Evolutionary conservation across 2,329 filamentous ascomycete genomes (phyloP).

Genomic region (Penicillium sp.): DNA sequence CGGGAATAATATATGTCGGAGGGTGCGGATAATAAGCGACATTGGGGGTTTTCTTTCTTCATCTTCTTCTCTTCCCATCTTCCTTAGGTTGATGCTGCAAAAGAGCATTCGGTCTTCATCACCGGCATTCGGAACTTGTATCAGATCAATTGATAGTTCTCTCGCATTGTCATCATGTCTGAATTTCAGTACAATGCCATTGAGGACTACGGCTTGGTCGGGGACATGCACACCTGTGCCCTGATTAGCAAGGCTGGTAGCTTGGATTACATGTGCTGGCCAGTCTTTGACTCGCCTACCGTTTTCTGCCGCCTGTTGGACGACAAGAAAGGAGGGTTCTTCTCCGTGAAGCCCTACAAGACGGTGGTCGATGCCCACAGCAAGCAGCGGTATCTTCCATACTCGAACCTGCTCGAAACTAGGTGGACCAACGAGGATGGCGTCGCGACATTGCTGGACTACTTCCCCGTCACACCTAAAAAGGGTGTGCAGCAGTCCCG

Average conservation of each 20-base stretch:
- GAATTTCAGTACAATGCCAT: constrained; percentile 44
- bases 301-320: constrained; percentile 73
- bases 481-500: constrained; percentile 42
- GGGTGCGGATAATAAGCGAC: neutral
- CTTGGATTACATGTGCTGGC: constrained; percentile 78
- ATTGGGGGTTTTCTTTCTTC: neutral
- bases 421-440: constrained; percentile 75
- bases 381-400: constrained; percentile 75
- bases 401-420: constrained; percentile 72
- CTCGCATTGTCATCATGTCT: constrained; percentile 8
- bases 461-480: constrained; percentile 68
- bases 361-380: constrained; percentile 54
- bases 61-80: neutral
- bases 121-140: neutral
- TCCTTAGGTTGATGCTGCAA: neutral
- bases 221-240: constrained; percentile 76
- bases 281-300: constrained; percentile 73
- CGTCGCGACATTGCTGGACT: constrained; percentile 70
- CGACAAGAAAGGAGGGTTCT: constrained; percentile 71
- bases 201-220: constrained; percentile 76
- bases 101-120: neutral
- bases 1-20: constrained; percentile 13
- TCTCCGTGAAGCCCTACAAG: constrained; percentile 59
- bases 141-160: neutral
- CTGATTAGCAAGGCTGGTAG: constrained; percentile 72